A percentile compares a stretch with the other conserved stretches of the same genome.
Evolutionary conservation across 768 basidiomycete species (phyloP).

Genomic region (Hypholoma fasciculare): DNA sequence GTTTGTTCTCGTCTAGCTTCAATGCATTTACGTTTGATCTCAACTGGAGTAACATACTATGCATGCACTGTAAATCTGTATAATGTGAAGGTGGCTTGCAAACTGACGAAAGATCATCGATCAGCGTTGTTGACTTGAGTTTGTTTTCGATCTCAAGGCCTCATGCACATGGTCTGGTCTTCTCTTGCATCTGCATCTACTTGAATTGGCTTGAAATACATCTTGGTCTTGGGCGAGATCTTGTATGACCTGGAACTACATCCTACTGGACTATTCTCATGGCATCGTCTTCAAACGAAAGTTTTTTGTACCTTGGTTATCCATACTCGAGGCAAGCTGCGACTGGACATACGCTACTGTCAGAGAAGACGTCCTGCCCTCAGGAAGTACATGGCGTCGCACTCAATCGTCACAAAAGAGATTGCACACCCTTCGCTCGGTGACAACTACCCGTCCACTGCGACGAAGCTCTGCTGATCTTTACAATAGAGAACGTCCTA

Average conservation of each 20-base stretch:
- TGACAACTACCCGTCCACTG: neutral
- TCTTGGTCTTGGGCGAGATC: neutral
- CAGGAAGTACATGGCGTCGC: neutral
- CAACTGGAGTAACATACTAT: neutral
- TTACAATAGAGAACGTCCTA: neutral
- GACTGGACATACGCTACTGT: neutral
- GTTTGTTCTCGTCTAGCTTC: constrained; percentile 9
- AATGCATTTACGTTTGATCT: constrained; percentile 3
- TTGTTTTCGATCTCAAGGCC: neutral
- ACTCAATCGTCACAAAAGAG: neutral
- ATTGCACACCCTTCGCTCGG: neutral
- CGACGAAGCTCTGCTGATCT: neutral
- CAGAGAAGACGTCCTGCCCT: neutral
- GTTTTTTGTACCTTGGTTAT: constrained; percentile 1
- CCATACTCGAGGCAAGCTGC: neutral
- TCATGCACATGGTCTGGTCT: neutral
- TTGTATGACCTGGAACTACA: neutral
- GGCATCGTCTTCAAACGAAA: neutral
- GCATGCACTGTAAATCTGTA: neutral
- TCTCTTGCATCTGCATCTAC: neutral
- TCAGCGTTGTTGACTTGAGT: constrained; percentile 2
- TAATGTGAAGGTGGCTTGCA: neutral
- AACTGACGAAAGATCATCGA: neutral
- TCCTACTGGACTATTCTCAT: neutral
- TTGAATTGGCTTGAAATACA: neutral